phyloP scores from a whole-genome alignment of 169 alveolate genomes.

The Nephromyces sp. region DNA sequence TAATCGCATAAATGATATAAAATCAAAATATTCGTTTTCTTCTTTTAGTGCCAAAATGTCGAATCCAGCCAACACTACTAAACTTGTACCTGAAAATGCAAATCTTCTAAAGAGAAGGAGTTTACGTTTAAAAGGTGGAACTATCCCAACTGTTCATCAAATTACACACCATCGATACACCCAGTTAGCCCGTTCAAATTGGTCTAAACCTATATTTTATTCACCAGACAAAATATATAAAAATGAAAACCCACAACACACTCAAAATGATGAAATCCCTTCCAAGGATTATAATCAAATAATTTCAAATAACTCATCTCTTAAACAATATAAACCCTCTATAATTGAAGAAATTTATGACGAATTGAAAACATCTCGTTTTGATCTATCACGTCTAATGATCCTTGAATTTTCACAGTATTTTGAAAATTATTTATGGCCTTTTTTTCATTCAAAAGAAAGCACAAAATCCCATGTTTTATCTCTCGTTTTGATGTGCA shows the following conservation, averaged over 20 bases:
- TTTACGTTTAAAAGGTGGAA: background rate
- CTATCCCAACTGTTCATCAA: background rate
- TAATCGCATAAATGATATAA: too few species aligned
- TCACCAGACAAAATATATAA: background rate
- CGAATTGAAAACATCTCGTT: background rate
- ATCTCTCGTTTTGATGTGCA: background rate
- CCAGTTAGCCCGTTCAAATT: slow-evolving; percentile 7
- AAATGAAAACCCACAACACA: background rate
- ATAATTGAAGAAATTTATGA: background rate
- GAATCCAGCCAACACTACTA: too few species aligned
- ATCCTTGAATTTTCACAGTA: slow-evolving; percentile 6
- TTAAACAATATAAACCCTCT: background rate
- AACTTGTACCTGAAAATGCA: too few species aligned
- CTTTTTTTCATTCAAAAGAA: background rate
- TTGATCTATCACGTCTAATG: background rate
- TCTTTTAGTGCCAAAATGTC: too few species aligned
- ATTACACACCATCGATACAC: slow-evolving; percentile 10
- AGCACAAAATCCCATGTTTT: background rate
- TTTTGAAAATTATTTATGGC: slow-evolving; percentile 14
- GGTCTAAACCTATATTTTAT: background rate
- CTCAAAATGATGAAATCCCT: background rate
- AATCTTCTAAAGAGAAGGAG: background rate
- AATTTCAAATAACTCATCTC: slow-evolving; percentile 1
- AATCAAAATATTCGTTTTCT: too few species aligned
- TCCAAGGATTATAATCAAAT: background rate